phyloP scores from a whole-genome alignment of 2,329 filamentous ascomycete species.

The Epichloe sibirici region DNA sequence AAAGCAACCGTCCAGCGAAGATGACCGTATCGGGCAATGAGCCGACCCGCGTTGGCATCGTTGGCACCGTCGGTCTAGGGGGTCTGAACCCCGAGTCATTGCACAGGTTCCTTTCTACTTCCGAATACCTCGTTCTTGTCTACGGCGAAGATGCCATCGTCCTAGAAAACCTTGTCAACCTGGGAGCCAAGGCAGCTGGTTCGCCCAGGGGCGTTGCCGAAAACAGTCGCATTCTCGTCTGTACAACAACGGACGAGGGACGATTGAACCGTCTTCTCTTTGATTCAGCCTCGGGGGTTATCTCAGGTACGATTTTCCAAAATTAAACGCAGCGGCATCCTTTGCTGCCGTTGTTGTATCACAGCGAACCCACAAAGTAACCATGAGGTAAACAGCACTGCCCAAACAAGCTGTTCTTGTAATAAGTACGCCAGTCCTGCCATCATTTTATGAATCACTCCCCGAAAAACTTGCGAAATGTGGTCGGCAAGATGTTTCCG shows the following conservation, averaged over 20 bases:
- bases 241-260: constrained; percentile 2
- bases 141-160: not conserved
- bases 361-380: too few species aligned
- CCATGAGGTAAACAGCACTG: not conserved
- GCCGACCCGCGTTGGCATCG: constrained; percentile 3
- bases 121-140: not conserved
- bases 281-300: not conserved
- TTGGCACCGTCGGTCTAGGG: constrained; percentile 1
- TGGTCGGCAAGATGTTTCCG: not conserved
- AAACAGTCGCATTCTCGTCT: constrained; percentile 2
- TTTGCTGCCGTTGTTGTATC: too few species aligned
- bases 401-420: constrained; percentile 1
- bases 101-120: not conserved
- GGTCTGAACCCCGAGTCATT: not conserved
- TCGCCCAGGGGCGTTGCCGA: not conserved
- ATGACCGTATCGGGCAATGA: not conserved
- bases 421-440: constrained; percentile 4
- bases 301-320: too few species aligned
- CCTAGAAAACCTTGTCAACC: not conserved
- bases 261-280: constrained; percentile 2
- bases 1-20: not conserved
- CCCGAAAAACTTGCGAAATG: not conserved
- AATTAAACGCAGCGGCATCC: too few species aligned
- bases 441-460: constrained; percentile 1
- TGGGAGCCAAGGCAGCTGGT: not conserved